Evolutionary conservation across 2,329 filamentous ascomycete genomes (phyloP), one percentile per base, ranked within the genome.

Genomic region (Dothiorella sarmentorum): DNA sequence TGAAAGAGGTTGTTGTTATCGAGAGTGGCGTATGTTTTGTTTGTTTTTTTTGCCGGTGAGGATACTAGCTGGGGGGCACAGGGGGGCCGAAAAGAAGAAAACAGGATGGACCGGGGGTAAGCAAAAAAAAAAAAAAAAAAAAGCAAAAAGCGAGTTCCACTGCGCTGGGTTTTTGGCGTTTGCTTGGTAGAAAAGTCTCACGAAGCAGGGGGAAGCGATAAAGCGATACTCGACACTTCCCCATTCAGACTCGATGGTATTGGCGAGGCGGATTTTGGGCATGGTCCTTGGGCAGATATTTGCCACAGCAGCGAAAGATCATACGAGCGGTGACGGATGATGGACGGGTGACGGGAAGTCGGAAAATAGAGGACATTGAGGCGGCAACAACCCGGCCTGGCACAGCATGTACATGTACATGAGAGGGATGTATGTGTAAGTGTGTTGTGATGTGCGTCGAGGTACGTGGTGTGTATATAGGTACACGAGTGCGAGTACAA

Each of bases 1-100:
- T 53, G 33, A 42, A 53, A 53, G 24, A 29, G 49, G 49, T 4
- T 40, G n/a, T 17, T 53, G 22, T 53, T 40, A 40, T 53, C 49
- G 49, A 53, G 47, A 13, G 49, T 53, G 49, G 49, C 49, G 22
- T 53, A 20, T 18, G 17, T 17, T 17, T 13, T 18, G 45, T 1
- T 9, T 22, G 3, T 9, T 37, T 37, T 20, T 3, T n/a, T 40
- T 20, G 18, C 9, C 20, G 20, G 20, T 43, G 40, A 26, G 20
- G 13, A 37, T 24, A 31, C 15, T 13, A 31, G 29, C 15, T 31
- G 29, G 29, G 29, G 3, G 29, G 29, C 10, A 13, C 29, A 31
- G 29, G 29, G 29, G 10, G 9, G 29, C 29, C 15, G 29, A n/a
- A 13, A 27, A 18, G 20, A 27, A 27, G 17, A 38, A 26, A 51